Percentiles rank a stretch among this genome's conserved stretches.
Conservation (phyloP, 78 protist genomes). For the Ministeria vibrans region DNA sequence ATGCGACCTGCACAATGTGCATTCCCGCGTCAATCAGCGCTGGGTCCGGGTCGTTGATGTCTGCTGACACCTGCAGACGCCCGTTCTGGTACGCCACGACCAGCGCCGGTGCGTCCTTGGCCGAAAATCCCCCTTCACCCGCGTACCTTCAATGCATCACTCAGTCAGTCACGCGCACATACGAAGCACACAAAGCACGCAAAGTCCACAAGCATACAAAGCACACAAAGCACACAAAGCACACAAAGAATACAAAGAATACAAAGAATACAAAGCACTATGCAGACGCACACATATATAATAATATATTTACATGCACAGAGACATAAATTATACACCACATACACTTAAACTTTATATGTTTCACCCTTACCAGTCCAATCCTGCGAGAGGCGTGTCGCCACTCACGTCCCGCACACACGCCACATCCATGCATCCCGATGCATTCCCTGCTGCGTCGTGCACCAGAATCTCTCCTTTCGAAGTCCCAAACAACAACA, state of each 20-base stretch:
- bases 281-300: neutral
- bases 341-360: too few species aligned
- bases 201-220: neutral
- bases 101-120: constrained; percentile 26
- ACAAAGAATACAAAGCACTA: neutral
- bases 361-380: too few species aligned
- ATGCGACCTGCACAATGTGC: neutral
- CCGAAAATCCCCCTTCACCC: constrained; percentile 27
- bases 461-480: constrained; percentile 32
- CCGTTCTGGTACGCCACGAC: constrained; percentile 62
- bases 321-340: too few species aligned
- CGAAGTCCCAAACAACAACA: constrained; percentile 34
- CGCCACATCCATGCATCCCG: too few species aligned
- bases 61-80: constrained; percentile 54
- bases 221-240: neutral
- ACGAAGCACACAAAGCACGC: neutral
- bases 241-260: neutral
- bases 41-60: constrained; percentile 41
- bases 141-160: too few species aligned
- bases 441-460: too few species aligned
- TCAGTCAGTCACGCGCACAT: too few species aligned
- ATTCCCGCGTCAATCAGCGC: constrained; percentile 64
- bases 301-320: neutral
- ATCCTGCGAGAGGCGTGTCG: too few species aligned
- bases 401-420: too few species aligned